Evolutionary conservation across 768 basidiomycete species (phyloP), one percentile per base, ranked within the genome.

Genomic region (Cystofilobasidium ferigula): DNA sequence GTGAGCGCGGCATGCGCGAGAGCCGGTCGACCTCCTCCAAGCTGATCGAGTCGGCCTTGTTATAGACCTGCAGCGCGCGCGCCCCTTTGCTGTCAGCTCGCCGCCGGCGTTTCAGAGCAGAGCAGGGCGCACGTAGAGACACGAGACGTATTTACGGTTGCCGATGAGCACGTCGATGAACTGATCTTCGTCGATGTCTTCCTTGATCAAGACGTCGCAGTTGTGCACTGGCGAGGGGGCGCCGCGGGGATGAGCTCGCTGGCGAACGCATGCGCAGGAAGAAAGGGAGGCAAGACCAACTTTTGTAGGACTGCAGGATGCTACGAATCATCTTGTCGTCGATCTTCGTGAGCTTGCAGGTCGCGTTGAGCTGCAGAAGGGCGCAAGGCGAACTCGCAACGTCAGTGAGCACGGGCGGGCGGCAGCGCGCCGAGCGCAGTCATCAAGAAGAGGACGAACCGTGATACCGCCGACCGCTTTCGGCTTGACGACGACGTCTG

Each of bases 81-180:
- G 36, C 26, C 2, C 20, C n/a, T 3, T 5, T n/a, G n/a, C 7
- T 10, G 35, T 38, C 36, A 59, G 40, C 24, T 22, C 26, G n/a
- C n/a, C n/a, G n/a, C n/a, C n/a, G n/a, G n/a, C n/a, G n/a, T 53
- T 53, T 53, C 22, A 12, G 57, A 26, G 6, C 22, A 4, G 34
- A 14, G 14, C 14, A 18, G n/a, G 57, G 63, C 67, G 36, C 62
- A 66, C 67, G 69, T 76, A 97, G 51, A 97, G 81, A 75, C 91
- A 94, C 22, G 89, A 90, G 2, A 95, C 82, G 72, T 98, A 98
- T 81, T 97, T 97, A 88, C 88, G 88, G 59, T 60, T 71, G 85
- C 91, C 95, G 60, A 99, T 88, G 28, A 99, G 81, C n/a, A 97
- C 89, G 74, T 99, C 95, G 69, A 99, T 94, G 73, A 99, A 95